Evolutionary conservation across 345 rosid species (phyloP).

Genomic region (Eucalyptus caleyi): DNA sequence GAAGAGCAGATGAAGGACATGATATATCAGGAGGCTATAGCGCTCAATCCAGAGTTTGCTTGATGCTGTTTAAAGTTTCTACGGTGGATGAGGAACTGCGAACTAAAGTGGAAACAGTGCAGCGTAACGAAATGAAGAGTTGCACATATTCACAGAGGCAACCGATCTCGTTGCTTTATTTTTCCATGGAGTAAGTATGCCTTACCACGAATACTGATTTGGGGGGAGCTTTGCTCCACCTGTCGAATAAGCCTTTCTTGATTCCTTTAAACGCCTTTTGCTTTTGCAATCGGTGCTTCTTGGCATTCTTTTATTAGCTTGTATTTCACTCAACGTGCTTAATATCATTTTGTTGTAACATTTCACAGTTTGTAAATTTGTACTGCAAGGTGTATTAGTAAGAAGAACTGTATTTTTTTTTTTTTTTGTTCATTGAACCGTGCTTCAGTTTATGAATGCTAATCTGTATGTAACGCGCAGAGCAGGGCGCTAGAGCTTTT

Average conservation of each 20-base stretch:
- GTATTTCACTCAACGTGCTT: neutral
- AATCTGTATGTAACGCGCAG: neutral
- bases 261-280: neutral
- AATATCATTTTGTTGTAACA: neutral
- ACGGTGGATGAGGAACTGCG: neutral
- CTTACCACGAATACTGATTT: neutral
- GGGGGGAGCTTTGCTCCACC: neutral
- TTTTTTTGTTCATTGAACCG: neutral
- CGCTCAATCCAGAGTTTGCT: constrained; percentile 63
- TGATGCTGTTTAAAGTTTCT: neutral
- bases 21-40: constrained; percentile 69
- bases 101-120: neutral
- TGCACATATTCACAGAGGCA: neutral
- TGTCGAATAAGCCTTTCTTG: neutral
- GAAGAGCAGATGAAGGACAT: constrained; percentile 94
- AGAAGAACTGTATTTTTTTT: neutral
- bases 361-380: neutral
- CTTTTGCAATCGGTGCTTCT: neutral
- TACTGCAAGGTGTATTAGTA: neutral
- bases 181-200: neutral
- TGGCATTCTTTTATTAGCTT: neutral
- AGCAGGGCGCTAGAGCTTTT: neutral
- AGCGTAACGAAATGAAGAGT: neutral
- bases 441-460: neutral
- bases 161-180: neutral